phyloP scores from a whole-genome alignment of 306 rosid genomes.

The Vigna trinervia region DNA sequence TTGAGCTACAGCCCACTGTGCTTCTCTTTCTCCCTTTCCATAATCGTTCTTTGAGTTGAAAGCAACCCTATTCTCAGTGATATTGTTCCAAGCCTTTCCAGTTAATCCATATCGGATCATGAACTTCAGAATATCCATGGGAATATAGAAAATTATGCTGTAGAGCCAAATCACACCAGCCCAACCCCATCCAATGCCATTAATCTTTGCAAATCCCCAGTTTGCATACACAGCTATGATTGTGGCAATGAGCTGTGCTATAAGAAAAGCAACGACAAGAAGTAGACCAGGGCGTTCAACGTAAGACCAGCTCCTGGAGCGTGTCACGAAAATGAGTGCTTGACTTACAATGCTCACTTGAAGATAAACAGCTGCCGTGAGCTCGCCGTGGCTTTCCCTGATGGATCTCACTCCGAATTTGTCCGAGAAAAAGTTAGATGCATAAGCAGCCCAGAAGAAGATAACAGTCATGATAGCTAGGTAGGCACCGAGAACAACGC shows the following conservation, averaged over 20 bases:
- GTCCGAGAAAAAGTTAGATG: conserved; percentile 71
- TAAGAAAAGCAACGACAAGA: conserved; percentile 62
- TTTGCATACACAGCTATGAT: conserved; percentile 77
- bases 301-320: conserved; percentile 89
- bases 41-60: conserved; percentile 84
- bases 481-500: conserved; percentile 80
- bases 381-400: conserved; percentile 50
- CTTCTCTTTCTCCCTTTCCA: conserved; percentile 86
- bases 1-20: conserved; percentile 93
- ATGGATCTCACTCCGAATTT: conserved; percentile 75
- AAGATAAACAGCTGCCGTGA: conserved; percentile 87
- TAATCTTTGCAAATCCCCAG: conserved; percentile 76
- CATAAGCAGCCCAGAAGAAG: conserved; percentile 77
- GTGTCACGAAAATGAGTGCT: conserved; percentile 88
- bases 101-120: conserved; percentile 69
- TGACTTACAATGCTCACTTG: conserved; percentile 92
- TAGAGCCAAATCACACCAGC: conserved; percentile 88
- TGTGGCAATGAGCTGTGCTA: conserved; percentile 86
- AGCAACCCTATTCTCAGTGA: conserved; percentile 79
- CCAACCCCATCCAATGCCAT: conserved; percentile 94
- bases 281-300: conserved; percentile 82
- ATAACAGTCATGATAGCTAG: conserved; percentile 85
- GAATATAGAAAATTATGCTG: conserved; percentile 73
- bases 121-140: conserved; percentile 76
- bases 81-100: conserved; percentile 85